Evolutionary conservation across 208 protist genomes (phyloP).

Genomic region (Acanthamoeba polyphaga): DNA sequence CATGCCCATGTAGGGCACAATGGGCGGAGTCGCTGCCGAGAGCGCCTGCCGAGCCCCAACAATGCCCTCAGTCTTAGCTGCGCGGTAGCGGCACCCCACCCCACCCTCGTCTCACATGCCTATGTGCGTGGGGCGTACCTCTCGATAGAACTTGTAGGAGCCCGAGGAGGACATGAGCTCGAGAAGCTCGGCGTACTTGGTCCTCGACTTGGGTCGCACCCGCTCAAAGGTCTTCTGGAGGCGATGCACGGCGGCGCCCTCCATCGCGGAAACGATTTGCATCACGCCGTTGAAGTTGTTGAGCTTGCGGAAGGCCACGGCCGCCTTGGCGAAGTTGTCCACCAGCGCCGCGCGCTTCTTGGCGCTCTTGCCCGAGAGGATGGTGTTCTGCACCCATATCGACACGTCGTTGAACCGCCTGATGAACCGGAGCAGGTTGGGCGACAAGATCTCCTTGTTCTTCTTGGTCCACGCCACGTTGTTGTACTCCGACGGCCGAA

Average conservation of each 20-base stretch:
- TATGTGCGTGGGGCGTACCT: background rate
- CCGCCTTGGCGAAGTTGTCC: slow-evolving; percentile 43
- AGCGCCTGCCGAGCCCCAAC: background rate
- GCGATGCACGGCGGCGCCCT: slow-evolving; percentile 54
- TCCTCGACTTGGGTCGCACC: slow-evolving; percentile 1
- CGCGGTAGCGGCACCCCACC: background rate
- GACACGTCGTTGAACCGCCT: slow-evolving; percentile 50
- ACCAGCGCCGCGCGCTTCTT: slow-evolving; percentile 50
- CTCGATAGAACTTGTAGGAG: slow-evolving; percentile 58
- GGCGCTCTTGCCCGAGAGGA: slow-evolving; percentile 62
- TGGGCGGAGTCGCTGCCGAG: background rate
- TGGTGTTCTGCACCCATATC: slow-evolving; percentile 53
- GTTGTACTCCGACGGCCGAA: slow-evolving; percentile 26
- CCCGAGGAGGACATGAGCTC: slow-evolving; percentile 6
- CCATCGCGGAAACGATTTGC: slow-evolving; percentile 57
- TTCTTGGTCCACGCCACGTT: slow-evolving; percentile 24
- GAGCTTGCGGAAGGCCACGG: slow-evolving; percentile 58
- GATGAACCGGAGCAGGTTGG: slow-evolving; percentile 38
- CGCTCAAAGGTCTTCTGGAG: slow-evolving; percentile 45
- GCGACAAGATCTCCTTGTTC: slow-evolving; percentile 13
- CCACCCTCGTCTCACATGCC: background rate
- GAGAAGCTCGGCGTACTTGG: slow-evolving; percentile 59
- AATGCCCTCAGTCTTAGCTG: too few species aligned
- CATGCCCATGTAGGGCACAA: slow-evolving; percentile 68
- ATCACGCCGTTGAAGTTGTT: slow-evolving; percentile 64